These are phyloP conservation scores for Daldinia grandis DNA, from an alignment of 495 filamentous ascomycete genomes.

Conservation along the genomic window DNA sequence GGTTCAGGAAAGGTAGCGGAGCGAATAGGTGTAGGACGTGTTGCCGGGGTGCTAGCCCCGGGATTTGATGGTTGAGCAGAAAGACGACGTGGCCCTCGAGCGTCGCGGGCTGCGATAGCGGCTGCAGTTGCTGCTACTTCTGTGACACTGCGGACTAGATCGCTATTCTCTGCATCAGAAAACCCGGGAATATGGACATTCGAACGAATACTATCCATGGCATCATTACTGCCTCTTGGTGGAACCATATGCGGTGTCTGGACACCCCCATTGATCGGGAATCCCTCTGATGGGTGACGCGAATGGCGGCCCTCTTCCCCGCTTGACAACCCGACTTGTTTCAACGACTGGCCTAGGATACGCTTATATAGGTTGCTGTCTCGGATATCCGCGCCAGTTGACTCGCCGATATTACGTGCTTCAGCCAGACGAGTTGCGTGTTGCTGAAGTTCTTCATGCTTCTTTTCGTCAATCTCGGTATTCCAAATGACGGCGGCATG, in stretches of 20 bases:
- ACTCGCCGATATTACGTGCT: slow-evolving; percentile 51
- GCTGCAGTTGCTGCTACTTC: slow-evolving; percentile 94
- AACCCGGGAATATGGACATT: slow-evolving; percentile 70
- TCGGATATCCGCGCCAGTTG: slow-evolving; percentile 66
- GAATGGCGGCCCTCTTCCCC: slow-evolving; percentile 55
- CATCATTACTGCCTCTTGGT: slow-evolving; percentile 64
- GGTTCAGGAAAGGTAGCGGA: slow-evolving; percentile 51
- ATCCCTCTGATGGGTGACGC: slow-evolving; percentile 53
- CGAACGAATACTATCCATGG: slow-evolving; percentile 47
- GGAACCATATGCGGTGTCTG: slow-evolving; percentile 75
- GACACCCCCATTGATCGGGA: slow-evolving; percentile 42
- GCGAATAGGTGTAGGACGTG: slow-evolving; percentile 48
- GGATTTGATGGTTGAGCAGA: slow-evolving; percentile 39
- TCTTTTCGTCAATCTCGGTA: slow-evolving; percentile 85
- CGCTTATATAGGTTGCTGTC: slow-evolving; percentile 92
- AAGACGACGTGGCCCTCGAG: slow-evolving; percentile 47
- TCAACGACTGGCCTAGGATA: slow-evolving; percentile 87
- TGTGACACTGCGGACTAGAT: slow-evolving; percentile 80
- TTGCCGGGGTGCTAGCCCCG: slow-evolving; percentile 40
- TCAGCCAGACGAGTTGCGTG: slow-evolving; percentile 53
- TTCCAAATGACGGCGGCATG: slow-evolving; percentile 98
- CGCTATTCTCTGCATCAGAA: slow-evolving; percentile 79
- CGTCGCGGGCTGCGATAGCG: slow-evolving; percentile 85
- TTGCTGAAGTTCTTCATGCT: slow-evolving; percentile 56
- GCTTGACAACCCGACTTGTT: slow-evolving; percentile 73